These are phyloP conservation scores for Nymphaea thermarum DNA, from an alignment of 164 flowering plant genomes.

Conservation along the genomic window DNA sequence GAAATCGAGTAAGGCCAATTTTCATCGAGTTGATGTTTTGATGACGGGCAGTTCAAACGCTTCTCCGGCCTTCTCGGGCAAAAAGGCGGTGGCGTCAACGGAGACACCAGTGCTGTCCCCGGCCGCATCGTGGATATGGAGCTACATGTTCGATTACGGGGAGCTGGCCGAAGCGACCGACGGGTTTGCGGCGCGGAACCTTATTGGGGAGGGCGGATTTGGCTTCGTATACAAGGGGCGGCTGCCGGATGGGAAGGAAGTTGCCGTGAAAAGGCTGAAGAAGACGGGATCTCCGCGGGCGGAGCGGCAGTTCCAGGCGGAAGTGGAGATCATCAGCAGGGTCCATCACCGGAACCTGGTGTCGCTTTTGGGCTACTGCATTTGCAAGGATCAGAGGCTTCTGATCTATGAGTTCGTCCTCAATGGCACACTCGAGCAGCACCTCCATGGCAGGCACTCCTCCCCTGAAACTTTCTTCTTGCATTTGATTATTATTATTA, in stretches of 20 bases:
- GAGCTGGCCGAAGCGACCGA: background rate
- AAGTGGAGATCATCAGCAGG: constrained; percentile 78
- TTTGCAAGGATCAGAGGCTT: background rate
- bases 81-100: background rate
- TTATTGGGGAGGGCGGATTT: constrained; percentile 2
- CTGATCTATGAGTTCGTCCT: constrained; percentile 25
- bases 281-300: background rate
- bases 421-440: constrained; percentile 52
- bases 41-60: background rate
- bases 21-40: too few relatives aligned
- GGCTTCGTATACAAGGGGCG: background rate
- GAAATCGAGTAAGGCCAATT: too few relatives aligned
- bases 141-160: background rate
- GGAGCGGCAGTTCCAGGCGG: constrained; percentile 10
- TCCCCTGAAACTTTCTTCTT: background rate
- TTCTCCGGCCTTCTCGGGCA: background rate
- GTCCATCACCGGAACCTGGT: constrained; percentile 84
- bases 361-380: constrained; percentile 21
- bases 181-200: background rate
- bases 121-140: background rate
- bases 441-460: constrained; percentile 44
- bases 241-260: background rate
- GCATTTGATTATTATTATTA: too few relatives aligned
- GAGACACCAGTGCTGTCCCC: background rate
- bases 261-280: constrained; percentile 2